A percentile compares a stretch with the other conserved stretches of the same genome.
Conservation (phyloP, 495 filamentous ascomycete genomes). For the Peziza echinospora region DNA sequence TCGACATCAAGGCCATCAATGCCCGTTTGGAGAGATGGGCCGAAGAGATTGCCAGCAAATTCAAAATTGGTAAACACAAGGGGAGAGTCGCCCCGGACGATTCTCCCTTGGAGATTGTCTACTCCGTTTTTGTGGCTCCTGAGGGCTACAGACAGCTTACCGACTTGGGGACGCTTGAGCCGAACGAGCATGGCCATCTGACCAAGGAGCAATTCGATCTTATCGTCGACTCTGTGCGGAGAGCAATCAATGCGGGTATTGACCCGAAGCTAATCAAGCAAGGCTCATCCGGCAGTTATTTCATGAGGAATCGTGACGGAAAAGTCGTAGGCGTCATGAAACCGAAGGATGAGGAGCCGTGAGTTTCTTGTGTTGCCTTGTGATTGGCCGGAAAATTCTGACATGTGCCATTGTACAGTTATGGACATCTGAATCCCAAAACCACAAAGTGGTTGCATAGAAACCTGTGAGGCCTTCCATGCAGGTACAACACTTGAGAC, state of each 20-base stretch:
- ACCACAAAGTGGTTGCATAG: constrained; percentile 93
- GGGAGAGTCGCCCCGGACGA: constrained; percentile 32
- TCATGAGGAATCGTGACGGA: constrained; percentile 73
- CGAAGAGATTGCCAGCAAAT: constrained; percentile 91
- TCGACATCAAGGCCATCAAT: constrained; percentile 98
- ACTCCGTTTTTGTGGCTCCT: constrained; percentile 85
- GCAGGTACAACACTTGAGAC: too few relatives aligned
- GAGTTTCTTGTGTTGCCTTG: constrained; percentile 19
- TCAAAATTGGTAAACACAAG: constrained; percentile 67
- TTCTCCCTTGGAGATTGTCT: constrained; percentile 63
- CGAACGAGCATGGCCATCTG: constrained; percentile 28
- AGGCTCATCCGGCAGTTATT: constrained; percentile 93
- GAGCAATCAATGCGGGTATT: constrained; percentile 74
- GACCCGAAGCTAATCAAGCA: constrained; percentile 93
- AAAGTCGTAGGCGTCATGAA: constrained; percentile 97
- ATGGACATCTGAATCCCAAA: constrained; percentile 45
- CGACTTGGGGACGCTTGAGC: constrained; percentile 21
- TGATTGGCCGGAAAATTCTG: background rate
- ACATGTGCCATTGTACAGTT: constrained; percentile 8
- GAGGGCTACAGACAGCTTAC: constrained; percentile 40
- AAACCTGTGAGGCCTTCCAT: constrained; percentile 36
- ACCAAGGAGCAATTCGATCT: constrained; percentile 67
- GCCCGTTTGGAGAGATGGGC: constrained; percentile 90
- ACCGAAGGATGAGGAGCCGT: constrained; percentile 97
- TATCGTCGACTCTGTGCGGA: constrained; percentile 68